phyloP scores from a whole-genome alignment of 805 yeast species.

The Monosporozyma unispora region DNA sequence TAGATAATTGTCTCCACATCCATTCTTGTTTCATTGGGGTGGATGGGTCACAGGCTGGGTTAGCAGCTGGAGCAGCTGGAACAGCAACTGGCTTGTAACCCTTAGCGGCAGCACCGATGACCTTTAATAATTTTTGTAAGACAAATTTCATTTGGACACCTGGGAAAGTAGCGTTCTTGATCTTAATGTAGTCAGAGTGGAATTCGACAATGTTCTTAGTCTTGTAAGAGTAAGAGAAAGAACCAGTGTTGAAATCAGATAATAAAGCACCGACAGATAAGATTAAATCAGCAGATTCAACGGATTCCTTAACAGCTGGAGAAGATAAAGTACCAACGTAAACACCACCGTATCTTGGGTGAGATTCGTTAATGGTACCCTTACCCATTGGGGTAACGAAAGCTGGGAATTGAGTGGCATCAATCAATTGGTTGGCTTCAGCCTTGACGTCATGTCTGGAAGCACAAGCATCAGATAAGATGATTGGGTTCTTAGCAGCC shows the following conservation, averaged over 20 bases:
- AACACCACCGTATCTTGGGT: conserved; percentile 72
- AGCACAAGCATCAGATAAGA: conserved; percentile 83
- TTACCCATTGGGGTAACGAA: conserved; percentile 90
- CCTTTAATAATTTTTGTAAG: conserved; percentile 35
- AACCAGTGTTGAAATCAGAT: conserved; percentile 87
- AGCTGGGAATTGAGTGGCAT: conserved; percentile 66
- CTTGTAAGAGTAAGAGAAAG: conserved; percentile 67
- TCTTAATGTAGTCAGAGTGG: conserved; percentile 69
- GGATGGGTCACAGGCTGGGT: conserved; percentile 36
- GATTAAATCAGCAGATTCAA: conserved; percentile 66
- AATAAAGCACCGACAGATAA: conserved; percentile 74
- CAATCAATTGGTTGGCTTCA: conserved; percentile 56
- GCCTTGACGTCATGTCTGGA: conserved; percentile 59
- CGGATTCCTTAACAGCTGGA: conserved; percentile 63
- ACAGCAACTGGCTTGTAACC: conserved; percentile 45
- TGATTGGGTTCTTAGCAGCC: conserved; percentile 58
- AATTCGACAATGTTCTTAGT: conserved; percentile 70
- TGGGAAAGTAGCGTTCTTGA: conserved; percentile 60
- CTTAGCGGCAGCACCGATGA: conserved; percentile 33
- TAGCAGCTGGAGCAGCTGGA: conserved; percentile 42
- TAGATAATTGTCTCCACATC: conserved; percentile 57
- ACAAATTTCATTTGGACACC: conserved; percentile 62
- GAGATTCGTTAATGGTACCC: conserved; percentile 63
- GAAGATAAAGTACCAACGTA: conserved; percentile 75
- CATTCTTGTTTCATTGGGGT: conserved; percentile 54